These are phyloP conservation scores for Akanthomyces lecanii DNA, from an alignment of 2,329 filamentous ascomycete species.

Conservation along the genomic window DNA sequence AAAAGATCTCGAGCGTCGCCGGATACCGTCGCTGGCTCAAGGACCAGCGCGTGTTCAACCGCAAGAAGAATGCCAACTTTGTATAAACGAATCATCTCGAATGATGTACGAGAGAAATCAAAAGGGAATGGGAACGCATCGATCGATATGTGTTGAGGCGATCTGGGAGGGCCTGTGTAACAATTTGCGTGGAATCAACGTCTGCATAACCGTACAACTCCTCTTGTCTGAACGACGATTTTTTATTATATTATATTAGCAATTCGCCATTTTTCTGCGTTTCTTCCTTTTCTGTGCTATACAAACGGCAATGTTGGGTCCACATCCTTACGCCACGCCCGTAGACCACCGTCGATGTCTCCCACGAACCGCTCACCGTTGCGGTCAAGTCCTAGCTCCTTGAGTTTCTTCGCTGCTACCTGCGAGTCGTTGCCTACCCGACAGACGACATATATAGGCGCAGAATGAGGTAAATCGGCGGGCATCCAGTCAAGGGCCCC, in stretches of 20 bases:
- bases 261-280: background rate
- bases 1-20: slow-evolving; percentile 91
- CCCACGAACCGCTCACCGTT: slow-evolving; percentile 54
- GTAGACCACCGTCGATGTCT: slow-evolving; percentile 68
- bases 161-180: slow-evolving; percentile 12
- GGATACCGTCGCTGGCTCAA: slow-evolving; percentile 95
- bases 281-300: slow-evolving; percentile 25
- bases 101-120: background rate
- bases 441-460: slow-evolving; percentile 68
- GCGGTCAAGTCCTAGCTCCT: slow-evolving; percentile 53
- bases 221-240: slow-evolving; percentile 26
- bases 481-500: slow-evolving; percentile 36
- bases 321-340: slow-evolving; percentile 66
- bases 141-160: slow-evolving; percentile 17
- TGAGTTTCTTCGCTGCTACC: slow-evolving; percentile 60
- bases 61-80: slow-evolving; percentile 75
- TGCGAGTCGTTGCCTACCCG: slow-evolving; percentile 77
- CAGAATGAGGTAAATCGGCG: slow-evolving; percentile 33
- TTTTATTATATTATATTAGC: slow-evolving; percentile 11
- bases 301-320: slow-evolving; percentile 55
- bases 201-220: slow-evolving; percentile 23
- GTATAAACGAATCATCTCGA: slow-evolving; percentile 37
- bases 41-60: slow-evolving; percentile 95
- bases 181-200: slow-evolving; percentile 13
- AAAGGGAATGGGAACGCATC: slow-evolving; percentile 12